Conservation (phyloP, 495 filamentous ascomycete genomes). For the Xylaria nigripes region DNA sequence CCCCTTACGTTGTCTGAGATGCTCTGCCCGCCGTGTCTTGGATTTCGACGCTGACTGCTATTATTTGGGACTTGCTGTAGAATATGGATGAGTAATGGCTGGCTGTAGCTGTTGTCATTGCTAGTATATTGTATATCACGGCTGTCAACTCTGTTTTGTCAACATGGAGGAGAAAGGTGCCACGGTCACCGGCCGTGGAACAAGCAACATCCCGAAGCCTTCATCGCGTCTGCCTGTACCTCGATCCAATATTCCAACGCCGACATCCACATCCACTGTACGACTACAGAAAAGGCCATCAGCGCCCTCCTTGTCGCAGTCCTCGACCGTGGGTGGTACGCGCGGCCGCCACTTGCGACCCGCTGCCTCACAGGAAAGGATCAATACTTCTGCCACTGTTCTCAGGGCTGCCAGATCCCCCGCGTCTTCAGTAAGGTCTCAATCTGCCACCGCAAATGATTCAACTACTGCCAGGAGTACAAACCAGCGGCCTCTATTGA, state of each 20-base stretch:
- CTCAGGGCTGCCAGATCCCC: constrained; percentile 16
- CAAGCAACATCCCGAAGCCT: constrained; percentile 23
- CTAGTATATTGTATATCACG: not conserved
- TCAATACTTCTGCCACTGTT: constrained; percentile 19
- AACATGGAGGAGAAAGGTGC: constrained; percentile 31
- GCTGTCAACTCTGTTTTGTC: not conserved
- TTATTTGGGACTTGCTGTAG: not conserved
- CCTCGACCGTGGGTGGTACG: constrained; percentile 8
- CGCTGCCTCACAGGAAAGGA: constrained; percentile 34
- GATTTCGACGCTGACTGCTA: no score
- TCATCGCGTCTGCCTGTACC: constrained; percentile 26
- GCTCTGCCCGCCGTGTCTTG: no score
- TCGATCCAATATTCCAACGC: constrained; percentile 16
- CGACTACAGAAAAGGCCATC: constrained; percentile 6
- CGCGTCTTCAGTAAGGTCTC: constrained; percentile 15
- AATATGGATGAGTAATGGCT: not conserved
- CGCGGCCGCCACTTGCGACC: constrained; percentile 37
- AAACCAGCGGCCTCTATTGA: constrained; percentile 9
- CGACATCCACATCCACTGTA: not conserved
- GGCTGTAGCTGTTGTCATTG: not conserved
- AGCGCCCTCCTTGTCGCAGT: constrained; percentile 8
- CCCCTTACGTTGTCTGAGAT: no score
- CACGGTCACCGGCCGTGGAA: not conserved
- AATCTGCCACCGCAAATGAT: constrained; percentile 10
- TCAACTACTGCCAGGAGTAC: constrained; percentile 9